These are phyloP conservation scores for Glycine soja DNA, from an alignment of 306 rosid genomes.

Conservation along the genomic window DNA sequence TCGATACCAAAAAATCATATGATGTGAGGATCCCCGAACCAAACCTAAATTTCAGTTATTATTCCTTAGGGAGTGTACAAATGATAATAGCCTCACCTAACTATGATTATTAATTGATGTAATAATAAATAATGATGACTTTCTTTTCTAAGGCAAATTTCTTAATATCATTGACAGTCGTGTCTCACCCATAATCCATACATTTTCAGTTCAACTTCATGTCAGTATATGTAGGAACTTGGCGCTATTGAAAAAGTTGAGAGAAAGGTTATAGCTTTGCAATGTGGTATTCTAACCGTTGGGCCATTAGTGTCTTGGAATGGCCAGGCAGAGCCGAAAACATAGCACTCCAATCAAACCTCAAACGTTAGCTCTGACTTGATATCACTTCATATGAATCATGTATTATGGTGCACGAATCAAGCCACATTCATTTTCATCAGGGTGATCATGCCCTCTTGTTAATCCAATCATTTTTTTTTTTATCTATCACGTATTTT, in stretches of 20 bases:
- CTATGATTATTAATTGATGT: neutral
- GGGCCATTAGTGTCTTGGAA: conserved; percentile 67
- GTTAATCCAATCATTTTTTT: too few relatives aligned
- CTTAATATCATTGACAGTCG: neutral
- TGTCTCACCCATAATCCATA: conserved; percentile 23
- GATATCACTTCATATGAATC: conserved; percentile 7
- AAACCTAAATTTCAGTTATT: neutral
- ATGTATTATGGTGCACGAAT: conserved; percentile 18
- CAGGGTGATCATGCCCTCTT: neutral
- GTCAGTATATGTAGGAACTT: conserved; percentile 11
- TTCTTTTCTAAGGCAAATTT: neutral
- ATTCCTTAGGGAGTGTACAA: neutral
- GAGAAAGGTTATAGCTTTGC: conserved; percentile 4
- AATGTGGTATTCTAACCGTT: conserved; percentile 8
- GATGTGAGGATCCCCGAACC: too few relatives aligned
- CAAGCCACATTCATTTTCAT: conserved; percentile 34
- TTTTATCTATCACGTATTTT: too few relatives aligned
- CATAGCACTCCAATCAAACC: conserved; percentile 36
- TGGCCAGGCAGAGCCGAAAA: conserved; percentile 46
- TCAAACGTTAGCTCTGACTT: conserved; percentile 13
- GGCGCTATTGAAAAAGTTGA: conserved; percentile 6
- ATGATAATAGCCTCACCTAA: neutral
- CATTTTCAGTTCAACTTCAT: conserved; percentile 23
- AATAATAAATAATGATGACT: neutral
- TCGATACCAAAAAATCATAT: too few relatives aligned